Evolutionary conservation across 257 asterid genomes (phyloP), one percentile per base, ranked within the genome.

Genomic region (Lycium barbarum): DNA sequence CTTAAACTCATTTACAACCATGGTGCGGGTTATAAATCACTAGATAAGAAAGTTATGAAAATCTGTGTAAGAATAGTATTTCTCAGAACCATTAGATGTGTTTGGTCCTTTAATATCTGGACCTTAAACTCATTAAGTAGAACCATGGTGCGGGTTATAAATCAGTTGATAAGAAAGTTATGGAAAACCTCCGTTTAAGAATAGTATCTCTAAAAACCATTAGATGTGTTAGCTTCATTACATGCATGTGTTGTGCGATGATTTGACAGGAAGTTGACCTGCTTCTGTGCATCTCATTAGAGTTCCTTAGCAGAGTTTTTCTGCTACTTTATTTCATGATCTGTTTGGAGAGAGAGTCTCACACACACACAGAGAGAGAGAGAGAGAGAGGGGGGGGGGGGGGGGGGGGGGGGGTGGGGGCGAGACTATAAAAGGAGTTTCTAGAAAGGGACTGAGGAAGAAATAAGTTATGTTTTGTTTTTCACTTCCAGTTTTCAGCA

Each of bases 271-370:
- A 72, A 71, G 2, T 45, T 72, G 80, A 45, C 80, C 57, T 72
- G 58, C 80, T 72, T 72, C 80, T 72, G 58, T 49, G 9, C 80
- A 72, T 45, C 38, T 45, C 74, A 20, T 45, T 72, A 49, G 58
- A n/a, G 54, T 73, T 72, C 45, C 18, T 45, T 73, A n/a, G 80
- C 80, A 73, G 40, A 55, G 14, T 55, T 55, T 55, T 55, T 18
- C n/a, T 55, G 4, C n/a, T 55, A n/a, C 38, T 47, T 72, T 72
- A 45, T n/a, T 49, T 72, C 18, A n/a, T 45, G 80, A 43, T 45
- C 58, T 12, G 15, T 58, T 15, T 17, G 62, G 14, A 57, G 20
- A 26, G 33, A 26, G 33, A 26, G 33, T 0, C 1, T 0, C 2
- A 1, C 5, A 40, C 5, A 54, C 8, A 15, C 51, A 13, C 3